A percentile compares a stretch with the other conserved stretches of the same genome.
phyloP scores from a whole-genome alignment of 768 basidiomycete genomes.

The Asterophora lycoperdoides region DNA sequence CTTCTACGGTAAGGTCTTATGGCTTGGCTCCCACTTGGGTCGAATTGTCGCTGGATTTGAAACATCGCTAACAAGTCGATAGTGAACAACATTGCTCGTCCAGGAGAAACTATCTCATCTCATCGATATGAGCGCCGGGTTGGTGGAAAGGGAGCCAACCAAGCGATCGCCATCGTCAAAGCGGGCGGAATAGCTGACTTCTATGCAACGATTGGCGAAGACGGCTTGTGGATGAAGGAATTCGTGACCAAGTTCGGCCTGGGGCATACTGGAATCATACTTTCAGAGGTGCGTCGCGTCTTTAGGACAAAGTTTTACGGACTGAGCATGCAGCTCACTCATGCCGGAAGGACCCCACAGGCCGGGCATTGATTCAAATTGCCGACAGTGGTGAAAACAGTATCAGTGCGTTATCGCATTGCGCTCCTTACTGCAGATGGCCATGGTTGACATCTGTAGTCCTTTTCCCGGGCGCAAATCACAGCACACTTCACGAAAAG shows the following conservation, averaged over 20 bases:
- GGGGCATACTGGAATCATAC: conserved; percentile 32
- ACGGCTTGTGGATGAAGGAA: conserved; percentile 47
- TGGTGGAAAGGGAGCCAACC: conserved; percentile 65
- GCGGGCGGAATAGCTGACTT: conserved; percentile 47
- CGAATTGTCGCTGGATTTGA: not conserved
- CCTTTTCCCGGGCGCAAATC: conserved; percentile 57
- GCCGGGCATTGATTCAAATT: conserved; percentile 60
- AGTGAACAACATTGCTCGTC: conserved; percentile 51
- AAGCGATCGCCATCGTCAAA: conserved; percentile 52
- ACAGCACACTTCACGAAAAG: conserved; percentile 34
- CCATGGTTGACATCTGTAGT: conserved; percentile 28
- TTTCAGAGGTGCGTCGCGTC: conserved; percentile 32
- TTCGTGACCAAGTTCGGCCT: conserved; percentile 34
- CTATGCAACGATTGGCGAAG: conserved; percentile 50
- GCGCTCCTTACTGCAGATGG: too few relatives aligned
- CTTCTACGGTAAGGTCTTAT: conserved; percentile 40
- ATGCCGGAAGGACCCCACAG: conserved; percentile 41
- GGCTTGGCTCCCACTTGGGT: too few relatives aligned
- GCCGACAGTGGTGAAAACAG: conserved; percentile 56
- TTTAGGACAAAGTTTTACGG: not conserved
- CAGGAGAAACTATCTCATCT: conserved; percentile 60
- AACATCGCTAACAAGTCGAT: not conserved
- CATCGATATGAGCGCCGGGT: conserved; percentile 41
- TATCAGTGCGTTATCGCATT: conserved; percentile 40
- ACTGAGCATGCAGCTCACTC: not conserved